A percentile compares a stretch with the other conserved stretches of the same genome.
These are phyloP conservation scores for Diaporthe longicolla DNA, from an alignment of 2,329 filamentous ascomycete genomes.

Conservation along the genomic window DNA sequence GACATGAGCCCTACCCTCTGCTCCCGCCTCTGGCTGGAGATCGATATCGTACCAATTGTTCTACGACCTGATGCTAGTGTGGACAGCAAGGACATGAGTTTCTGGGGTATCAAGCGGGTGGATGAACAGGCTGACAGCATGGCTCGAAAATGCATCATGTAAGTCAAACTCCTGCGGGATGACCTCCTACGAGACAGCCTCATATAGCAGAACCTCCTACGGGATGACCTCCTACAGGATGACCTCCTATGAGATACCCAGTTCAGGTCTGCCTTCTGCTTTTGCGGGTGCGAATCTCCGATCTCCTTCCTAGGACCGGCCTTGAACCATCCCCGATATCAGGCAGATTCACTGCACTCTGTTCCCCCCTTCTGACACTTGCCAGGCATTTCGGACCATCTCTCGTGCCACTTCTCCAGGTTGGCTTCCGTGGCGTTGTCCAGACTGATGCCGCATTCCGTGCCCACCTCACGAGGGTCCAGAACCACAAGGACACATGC, in stretches of 20 bases:
- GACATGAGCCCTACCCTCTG: constrained; percentile 75
- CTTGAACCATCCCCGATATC: neutral
- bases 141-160: constrained; percentile 84
- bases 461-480: constrained; percentile 69
- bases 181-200: too few species aligned
- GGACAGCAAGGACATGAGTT: constrained; percentile 55
- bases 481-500: constrained; percentile 74
- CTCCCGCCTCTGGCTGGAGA: constrained; percentile 80
- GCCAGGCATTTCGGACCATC: constrained; percentile 79
- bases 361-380: neutral
- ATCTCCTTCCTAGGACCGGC: too few species aligned
- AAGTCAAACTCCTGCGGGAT: constrained; percentile 48
- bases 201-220: too few species aligned
- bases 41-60: constrained; percentile 82
- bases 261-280: too few species aligned
- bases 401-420: constrained; percentile 76
- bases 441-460: constrained; percentile 78
- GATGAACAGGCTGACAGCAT: constrained; percentile 88
- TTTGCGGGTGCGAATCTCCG: too few species aligned
- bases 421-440: constrained; percentile 77
- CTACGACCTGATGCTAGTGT: constrained; percentile 66
- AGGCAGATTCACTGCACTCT: neutral
- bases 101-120: constrained; percentile 66
- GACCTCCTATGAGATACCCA: too few species aligned
- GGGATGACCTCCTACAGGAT: too few species aligned